phyloP scores from a whole-genome alignment of 352 stramenopile genomes.

The Globisporangium perplexum region DNA sequence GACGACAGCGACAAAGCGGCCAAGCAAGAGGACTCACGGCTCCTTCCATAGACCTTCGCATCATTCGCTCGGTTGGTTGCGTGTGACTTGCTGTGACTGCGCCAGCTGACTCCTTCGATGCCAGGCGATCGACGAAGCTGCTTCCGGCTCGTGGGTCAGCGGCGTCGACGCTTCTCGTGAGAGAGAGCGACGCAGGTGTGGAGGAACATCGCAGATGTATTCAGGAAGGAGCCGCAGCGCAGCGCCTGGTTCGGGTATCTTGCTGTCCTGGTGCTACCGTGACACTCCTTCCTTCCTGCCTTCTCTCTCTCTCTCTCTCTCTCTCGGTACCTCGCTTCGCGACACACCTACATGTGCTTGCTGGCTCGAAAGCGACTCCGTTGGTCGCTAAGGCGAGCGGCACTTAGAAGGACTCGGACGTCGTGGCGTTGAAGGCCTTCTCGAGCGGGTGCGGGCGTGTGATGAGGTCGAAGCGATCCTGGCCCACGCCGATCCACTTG shows the following conservation, averaged over 20 bases:
- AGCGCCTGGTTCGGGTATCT: background rate
- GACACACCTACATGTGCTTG: background rate
- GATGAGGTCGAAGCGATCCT: constrained; percentile 95
- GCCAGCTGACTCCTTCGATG: background rate
- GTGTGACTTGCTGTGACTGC: no score
- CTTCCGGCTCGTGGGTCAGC: no score
- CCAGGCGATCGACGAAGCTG: no score
- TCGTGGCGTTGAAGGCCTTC: constrained; percentile 37
- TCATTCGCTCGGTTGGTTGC: no score
- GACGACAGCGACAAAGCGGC: no score
- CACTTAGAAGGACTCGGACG: constrained; percentile 10
- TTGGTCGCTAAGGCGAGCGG: no score
- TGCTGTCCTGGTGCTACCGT: background rate
- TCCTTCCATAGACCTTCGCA: no score
- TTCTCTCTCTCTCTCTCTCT: background rate
- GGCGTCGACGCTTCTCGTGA: no score
- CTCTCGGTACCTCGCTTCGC: background rate
- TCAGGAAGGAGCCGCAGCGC: background rate
- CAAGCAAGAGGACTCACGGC: no score
- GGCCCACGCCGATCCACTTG: constrained; percentile 98
- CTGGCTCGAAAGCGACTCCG: background rate
- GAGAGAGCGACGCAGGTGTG: no score
- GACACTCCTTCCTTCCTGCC: background rate
- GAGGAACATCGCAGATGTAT: background rate
- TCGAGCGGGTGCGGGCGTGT: constrained; percentile 73